Evolutionary conservation across 257 asterid genomes (phyloP).

Genomic region (Leonotis leonurus): DNA sequence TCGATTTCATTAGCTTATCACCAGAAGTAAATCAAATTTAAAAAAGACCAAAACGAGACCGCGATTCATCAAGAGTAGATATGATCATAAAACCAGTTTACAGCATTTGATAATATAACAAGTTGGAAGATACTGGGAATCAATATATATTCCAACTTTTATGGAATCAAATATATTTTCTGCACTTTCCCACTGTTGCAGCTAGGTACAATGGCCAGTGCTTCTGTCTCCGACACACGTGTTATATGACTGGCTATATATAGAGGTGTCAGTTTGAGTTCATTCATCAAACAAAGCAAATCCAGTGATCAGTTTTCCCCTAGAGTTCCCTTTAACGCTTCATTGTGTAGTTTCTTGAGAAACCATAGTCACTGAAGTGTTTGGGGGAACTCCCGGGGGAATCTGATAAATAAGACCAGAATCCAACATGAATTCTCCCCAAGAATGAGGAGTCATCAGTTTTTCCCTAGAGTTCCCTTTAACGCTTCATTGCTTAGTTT

Average conservation of each 20-base stretch:
- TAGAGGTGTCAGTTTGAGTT: background rate
- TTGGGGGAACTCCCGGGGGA: conserved; percentile 34
- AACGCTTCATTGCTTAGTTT: conserved; percentile 33
- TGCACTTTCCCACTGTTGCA: conserved; percentile 19
- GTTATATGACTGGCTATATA: conserved; percentile 7
- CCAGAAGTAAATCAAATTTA: background rate
- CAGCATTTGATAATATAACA: background rate
- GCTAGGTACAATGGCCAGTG: conserved; percentile 23
- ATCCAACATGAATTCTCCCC: too few relatives aligned
- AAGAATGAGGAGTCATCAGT: conserved; percentile 36
- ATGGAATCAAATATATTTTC: background rate
- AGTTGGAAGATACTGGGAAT: conserved; percentile 16
- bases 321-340: conserved; percentile 44
- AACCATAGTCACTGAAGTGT: conserved; percentile 26
- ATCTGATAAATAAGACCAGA: conserved; percentile 19
- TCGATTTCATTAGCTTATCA: background rate
- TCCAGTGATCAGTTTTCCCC: conserved; percentile 30
- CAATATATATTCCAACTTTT: conserved; percentile 7
- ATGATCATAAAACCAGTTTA: background rate
- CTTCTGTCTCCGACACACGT: background rate
- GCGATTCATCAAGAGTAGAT: background rate
- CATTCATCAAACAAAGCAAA: background rate
- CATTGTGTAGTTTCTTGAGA: conserved; percentile 16
- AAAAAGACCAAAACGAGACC: background rate
- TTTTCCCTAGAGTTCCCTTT: conserved; percentile 40